Base-by-base conservation (phyloP, 2,329 filamentous ascomycete genomes). In the Cladorrhinum sp. region DNA sequence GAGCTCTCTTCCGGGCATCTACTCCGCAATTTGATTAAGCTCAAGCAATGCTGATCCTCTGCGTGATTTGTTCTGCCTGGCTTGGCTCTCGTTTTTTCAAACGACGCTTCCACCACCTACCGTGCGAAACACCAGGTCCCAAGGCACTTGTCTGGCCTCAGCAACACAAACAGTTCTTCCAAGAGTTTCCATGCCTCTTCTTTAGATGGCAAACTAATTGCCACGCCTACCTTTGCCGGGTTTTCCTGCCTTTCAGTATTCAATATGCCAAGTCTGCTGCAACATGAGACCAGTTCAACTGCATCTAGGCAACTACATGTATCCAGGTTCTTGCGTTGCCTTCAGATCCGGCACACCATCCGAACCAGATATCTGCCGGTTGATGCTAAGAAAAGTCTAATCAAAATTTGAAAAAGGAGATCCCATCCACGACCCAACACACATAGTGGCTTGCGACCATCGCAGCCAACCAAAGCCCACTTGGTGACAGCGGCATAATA, bases 311-410 rank as follows among this genome's bases (percentile, higher is more conserved):
- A 5, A 41, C 25, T 10, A 10, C 25, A 29, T 9, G 8, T n/a
- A 18, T 45, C 32, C 32, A 55, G 27, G 52, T 24, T 55, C 24
- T 38, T 24, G 32, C 38, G 52, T 55, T 32, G 32, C 27, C 38
- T 56, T 27, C 13, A 38, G 48, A 50, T 57, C 25, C 55, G 55
- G 55, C 55, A 57, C 45, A 50, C 24, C 45, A 57, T 24, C 55
- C 55, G 55, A 57, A 57, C 55, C 55, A 57, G 48, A 57, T 51
- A 32, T 57, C 45, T 36, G 49, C 45, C 27, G 29, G 12, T 25
- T 25, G 49, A n/a, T 50, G 29, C 24, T 57, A 27, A 50, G 55
- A 18, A 18, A 23, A 55, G 23, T 18, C 52, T 16, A 55, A 38
- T 8, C 3, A 9, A 25, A n/a, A 38, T 22, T 20, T 24, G 22